Base-by-base conservation (phyloP, 345 rosid species). In the Abelmoschus esculentus region DNA sequence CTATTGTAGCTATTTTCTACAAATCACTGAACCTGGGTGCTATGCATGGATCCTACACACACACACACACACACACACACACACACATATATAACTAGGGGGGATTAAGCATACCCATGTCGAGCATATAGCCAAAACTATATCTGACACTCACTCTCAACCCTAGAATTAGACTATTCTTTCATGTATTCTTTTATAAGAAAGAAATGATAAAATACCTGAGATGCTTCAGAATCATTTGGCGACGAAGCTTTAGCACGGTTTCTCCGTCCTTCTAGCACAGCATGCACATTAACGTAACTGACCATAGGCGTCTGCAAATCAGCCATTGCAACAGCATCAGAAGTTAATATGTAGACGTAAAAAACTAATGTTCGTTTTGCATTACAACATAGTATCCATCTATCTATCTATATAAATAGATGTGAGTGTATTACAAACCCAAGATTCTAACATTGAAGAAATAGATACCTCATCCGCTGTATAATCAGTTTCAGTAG, bases 231-330 rank as follows among this genome's bases (percentile, higher is more conserved):
- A 4, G 87, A 74, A 54, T 77, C 92, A 62, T 44, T 60, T 12
- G 89, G 72, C 10, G 90, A 78, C 6, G 86, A 84, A 57, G 87
- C 89, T 79, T 81, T 89, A 3, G 96, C 97, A 7, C 79, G 83
- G 73, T 60, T 81, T 75, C 95, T 86, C 50, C 95, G 79, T 52
- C 82, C 95, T 17, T 85, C 96, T 0, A 93, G 83, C 28, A 89
- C 82, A 55, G 93, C 97, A 78, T 87, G 91, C 56, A 91, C 96
- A 73, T 93, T 91, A 11, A 89, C 82, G 72, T 89, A 95, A 81
- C 96, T 91, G 12, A 91, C 85, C 97, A 95, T 89, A 3, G 99
- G 96, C n/a, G 99, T 91, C 97, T 93, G 71, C 42, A 36, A 67
- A 73, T 72, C 61, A 68, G 69, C 31, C 26, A 68, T n/a, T 28